A percentile compares a stretch with the other conserved stretches of the same genome.
These are phyloP conservation scores for Colletotrichum trifolii DNA, from an alignment of 2,329 filamentous ascomycete genomes.

Conservation along the genomic window DNA sequence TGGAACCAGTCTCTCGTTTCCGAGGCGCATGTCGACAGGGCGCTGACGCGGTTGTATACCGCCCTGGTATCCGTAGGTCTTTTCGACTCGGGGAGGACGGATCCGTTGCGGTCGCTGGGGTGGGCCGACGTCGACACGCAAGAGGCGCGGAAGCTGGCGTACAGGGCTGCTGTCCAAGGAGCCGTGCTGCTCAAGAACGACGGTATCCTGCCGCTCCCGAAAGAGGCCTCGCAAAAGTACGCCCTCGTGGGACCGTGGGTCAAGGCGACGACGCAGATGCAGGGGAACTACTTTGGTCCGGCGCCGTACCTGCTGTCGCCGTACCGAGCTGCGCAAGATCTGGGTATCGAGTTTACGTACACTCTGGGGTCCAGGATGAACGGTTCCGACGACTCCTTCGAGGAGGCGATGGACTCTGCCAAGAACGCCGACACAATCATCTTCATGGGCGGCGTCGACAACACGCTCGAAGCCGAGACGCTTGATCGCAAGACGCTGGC, in stretches of 20 bases:
- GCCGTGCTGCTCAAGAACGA: slow-evolving; percentile 66
- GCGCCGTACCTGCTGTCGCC: slow-evolving; percentile 38
- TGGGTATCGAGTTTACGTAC: slow-evolving; percentile 45
- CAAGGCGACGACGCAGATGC: slow-evolving; percentile 45
- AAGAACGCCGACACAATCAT: slow-evolving; percentile 69
- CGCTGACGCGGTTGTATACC: slow-evolving; percentile 63
- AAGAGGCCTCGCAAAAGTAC: slow-evolving; percentile 40
- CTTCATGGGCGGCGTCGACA: slow-evolving; percentile 67
- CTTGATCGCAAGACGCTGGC: slow-evolving; percentile 61
- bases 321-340: slow-evolving; percentile 37
- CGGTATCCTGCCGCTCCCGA: slow-evolving; percentile 57
- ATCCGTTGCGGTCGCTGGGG: slow-evolving; percentile 61
- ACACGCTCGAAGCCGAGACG: slow-evolving; percentile 57
- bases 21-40: slow-evolving; percentile 50
- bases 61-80: slow-evolving; percentile 67
- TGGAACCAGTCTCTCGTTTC: slow-evolving; percentile 47
- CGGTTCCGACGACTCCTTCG: slow-evolving; percentile 41
- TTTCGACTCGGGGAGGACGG: slow-evolving; percentile 60
- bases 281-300: slow-evolving; percentile 39
- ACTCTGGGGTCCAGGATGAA: slow-evolving; percentile 43
- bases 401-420: slow-evolving; percentile 66
- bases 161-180: slow-evolving; percentile 58
- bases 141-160: slow-evolving; percentile 63
- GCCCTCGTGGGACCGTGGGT: slow-evolving; percentile 48
- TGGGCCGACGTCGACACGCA: slow-evolving; percentile 68